Evolutionary conservation across 2,329 filamentous ascomycete species (phyloP), one percentile per base, ranked within the genome.

Genomic region (Ophiosphaerella korrae): DNA sequence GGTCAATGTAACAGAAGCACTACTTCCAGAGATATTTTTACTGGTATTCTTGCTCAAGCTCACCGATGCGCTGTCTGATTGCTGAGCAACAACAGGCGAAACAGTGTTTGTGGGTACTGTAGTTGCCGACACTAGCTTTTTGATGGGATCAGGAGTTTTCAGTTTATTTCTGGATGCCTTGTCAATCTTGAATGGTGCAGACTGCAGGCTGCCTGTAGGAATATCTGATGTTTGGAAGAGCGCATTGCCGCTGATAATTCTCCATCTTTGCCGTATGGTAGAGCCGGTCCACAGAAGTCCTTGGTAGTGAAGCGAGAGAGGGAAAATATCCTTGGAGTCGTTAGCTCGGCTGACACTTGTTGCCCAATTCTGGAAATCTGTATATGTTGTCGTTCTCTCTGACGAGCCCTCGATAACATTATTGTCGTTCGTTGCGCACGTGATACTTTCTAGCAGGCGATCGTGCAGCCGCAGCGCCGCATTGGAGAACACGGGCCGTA

Each of bases 311-410:
- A 77, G 72, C 7, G 74, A 76, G 0, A 77, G 67, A 0, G 78
- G 78, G 36, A 76, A 79, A 3, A 79, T 70, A 46, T 80, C 77
- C 51, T 72, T 71, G 2, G 76, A 77, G 44, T 77, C 75, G 40
- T 79, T 76, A 48, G 77, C 76, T 5, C 66, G 68, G 4, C 75
- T 79, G 13, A 75, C 65, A 0, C 75, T 68, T 0, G 75, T 75
- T 0, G 73, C 73, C 78, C 78, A 80, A 1, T 45, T 54, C 41
- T 60, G 72, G 54, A 80, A 80, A 0, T 73, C 69, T 0, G 63
- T 48, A 45, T 77, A 75, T 16, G 62, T 56, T 26, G 60, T 45
- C 8, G 57, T 41, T 11, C 42, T 23, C 13, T 48, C 23, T 7
- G 5, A 13, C 11, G 26, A 29, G 9, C 2, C 39, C 33, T 45